Evolutionary conservation across 768 basidiomycete genomes (phyloP), one percentile per base, ranked within the genome.

Genomic region (Macrocybe gigantea): DNA sequence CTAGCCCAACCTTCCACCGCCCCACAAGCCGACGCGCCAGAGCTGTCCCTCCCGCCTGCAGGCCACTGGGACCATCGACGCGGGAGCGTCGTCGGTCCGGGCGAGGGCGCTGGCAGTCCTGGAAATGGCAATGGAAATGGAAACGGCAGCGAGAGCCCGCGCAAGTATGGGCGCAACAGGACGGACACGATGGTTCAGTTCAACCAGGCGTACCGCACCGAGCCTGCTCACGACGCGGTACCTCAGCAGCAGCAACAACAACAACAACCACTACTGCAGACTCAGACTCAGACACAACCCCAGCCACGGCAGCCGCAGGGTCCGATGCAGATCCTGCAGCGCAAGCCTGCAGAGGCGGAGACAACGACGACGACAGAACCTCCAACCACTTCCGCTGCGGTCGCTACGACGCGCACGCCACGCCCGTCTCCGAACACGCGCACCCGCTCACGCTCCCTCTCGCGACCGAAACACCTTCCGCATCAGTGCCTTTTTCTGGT

Each of bases 151-250:
- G 66, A 70, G 48, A 74, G 73, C 55, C 70, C 77, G 35, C 66
- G 77, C 7, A 73, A 63, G 36, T 55, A 70, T 14, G 79, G 82
- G 1, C 68, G 85, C 32, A 75, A 61, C 51, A 68, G 85, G 51
- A 87, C 85, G 7, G 85, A 86, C 53, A 88, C 85, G 2, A 88
- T 88, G 86, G 76, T 88, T 14, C 22, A 22, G 22, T 75, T 79
- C 53, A 79, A 75, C 36, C 73, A 74, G 31, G 62, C 64, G 1
- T 62, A 60, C 45, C 22, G 22, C 22, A 4, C 22, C 22, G 22
- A 22, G 22, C 57, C 58, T 8, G 59, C 69, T 6, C 62, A 56
- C 9, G 71, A 71, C 43, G 71, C 69, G 44, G 56, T 69, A 3
- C 60, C 63, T 13, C 53, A 56, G 42, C 15, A 31, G 12, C 22